Percentiles rank a stretch among this genome's conserved stretches.
phyloP scores from a whole-genome alignment of 2,329 filamentous ascomycete genomes.

The Aspergillus pseudonomiae region DNA sequence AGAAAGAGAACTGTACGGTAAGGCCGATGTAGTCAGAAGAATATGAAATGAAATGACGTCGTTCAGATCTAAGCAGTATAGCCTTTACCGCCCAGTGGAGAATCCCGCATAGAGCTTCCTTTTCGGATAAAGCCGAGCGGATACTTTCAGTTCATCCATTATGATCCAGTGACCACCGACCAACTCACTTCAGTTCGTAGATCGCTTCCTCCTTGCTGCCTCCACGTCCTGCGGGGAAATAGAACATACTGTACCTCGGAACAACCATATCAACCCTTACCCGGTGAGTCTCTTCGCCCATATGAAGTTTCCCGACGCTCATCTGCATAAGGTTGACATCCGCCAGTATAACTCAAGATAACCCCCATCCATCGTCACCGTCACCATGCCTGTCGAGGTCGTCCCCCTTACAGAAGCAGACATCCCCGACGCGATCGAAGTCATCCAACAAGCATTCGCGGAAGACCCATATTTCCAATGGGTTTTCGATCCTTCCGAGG shows the following conservation, averaged over 20 bases:
- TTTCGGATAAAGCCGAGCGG: not conserved
- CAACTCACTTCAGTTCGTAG: not conserved
- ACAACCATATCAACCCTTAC: not conserved
- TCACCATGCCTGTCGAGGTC: constrained; percentile 58
- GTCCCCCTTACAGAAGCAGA: constrained; percentile 60
- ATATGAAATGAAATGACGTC: not conserved
- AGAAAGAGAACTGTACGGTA: not conserved
- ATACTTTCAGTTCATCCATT: not conserved
- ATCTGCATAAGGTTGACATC: not conserved
- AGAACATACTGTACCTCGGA: not conserved
- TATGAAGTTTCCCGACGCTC: not conserved
- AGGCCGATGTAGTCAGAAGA: not conserved
- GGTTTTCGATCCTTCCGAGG: constrained; percentile 64
- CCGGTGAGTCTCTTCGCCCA: not conserved
- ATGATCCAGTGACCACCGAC: no score
- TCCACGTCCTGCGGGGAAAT: not conserved
- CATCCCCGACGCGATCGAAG: constrained; percentile 65
- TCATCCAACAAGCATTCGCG: constrained; percentile 68
- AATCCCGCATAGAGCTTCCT: constrained; percentile 4
- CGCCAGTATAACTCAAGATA: not conserved
- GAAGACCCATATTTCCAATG: constrained; percentile 69
- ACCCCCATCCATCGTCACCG: not conserved
- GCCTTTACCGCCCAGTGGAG: not conserved
- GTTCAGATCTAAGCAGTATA: not conserved
- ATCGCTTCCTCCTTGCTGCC: not conserved